These are phyloP conservation scores for Celoporthe dispersa DNA, from an alignment of 2,329 filamentous ascomycete genomes.

Conservation along the genomic window DNA sequence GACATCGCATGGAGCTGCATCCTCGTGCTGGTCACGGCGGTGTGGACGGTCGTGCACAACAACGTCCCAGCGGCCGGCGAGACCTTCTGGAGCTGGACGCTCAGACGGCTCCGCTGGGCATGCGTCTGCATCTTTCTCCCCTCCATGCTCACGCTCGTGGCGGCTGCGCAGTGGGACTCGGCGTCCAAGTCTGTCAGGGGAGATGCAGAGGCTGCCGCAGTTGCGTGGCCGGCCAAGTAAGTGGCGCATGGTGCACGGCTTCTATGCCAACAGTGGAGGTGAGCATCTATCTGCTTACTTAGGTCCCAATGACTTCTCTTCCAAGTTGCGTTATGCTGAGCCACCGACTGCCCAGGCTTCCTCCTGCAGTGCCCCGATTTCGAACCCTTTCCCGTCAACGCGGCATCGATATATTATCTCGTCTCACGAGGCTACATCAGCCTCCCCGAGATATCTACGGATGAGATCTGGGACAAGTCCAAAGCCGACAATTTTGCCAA, in stretches of 20 bases:
- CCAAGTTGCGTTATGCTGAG: neutral
- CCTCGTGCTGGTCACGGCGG: conserved; percentile 17
- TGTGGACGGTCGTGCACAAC: conserved; percentile 21
- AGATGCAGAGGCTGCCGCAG: no score
- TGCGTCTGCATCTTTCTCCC: no score
- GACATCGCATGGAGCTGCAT: conserved; percentile 23
- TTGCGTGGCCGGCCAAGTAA: no score
- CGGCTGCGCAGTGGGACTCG: no score
- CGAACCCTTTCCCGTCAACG: conserved; percentile 27
- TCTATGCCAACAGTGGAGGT: no score
- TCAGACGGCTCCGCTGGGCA: no score
- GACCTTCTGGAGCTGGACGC: neutral
- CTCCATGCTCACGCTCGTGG: no score
- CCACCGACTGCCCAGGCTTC: neutral
- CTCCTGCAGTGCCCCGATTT: conserved; percentile 19
- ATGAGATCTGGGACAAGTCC: conserved; percentile 24
- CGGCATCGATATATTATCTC: conserved; percentile 24
- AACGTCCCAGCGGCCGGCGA: conserved; percentile 21
- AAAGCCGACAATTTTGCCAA: conserved; percentile 26
- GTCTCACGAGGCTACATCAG: conserved; percentile 18
- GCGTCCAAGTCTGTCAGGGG: no score
- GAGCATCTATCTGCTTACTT: no score
- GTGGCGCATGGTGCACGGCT: no score
- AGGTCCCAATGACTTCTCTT: no score
- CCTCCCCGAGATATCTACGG: neutral